These are phyloP conservation scores for Penicillium turbatum DNA, from an alignment of 495 filamentous ascomycete genomes.

Conservation along the genomic window DNA sequence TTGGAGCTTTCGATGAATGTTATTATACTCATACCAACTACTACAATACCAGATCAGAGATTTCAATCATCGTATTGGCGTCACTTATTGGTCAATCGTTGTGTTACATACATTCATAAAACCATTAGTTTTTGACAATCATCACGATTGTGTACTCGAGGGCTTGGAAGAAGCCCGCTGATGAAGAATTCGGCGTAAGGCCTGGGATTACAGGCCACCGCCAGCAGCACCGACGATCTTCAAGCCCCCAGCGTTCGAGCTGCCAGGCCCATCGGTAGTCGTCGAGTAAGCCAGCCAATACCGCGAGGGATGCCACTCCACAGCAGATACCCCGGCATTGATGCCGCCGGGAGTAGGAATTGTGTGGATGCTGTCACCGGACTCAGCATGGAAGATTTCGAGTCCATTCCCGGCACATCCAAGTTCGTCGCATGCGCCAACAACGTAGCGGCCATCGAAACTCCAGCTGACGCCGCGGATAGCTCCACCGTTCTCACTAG, in stretches of 20 bases:
- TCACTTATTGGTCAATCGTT: neutral
- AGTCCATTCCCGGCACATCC: conserved; percentile 47
- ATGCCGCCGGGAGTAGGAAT: conserved; percentile 62
- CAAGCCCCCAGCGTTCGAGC: conserved; percentile 64
- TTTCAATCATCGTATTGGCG: neutral
- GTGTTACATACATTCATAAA: conserved; percentile 6
- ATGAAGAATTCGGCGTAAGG: neutral
- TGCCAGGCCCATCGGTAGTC: conserved; percentile 70
- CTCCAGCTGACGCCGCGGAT: conserved; percentile 84
- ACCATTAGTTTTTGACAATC: neutral
- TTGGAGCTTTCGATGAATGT: neutral
- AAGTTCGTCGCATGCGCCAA: conserved; percentile 78
- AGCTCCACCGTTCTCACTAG: conserved; percentile 64
- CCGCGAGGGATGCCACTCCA: conserved; percentile 85
- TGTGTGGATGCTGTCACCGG: conserved; percentile 77
- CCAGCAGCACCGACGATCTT: conserved; percentile 72
- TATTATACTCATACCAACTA: neutral
- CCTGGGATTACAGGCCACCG: conserved; percentile 21
- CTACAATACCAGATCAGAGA: neutral
- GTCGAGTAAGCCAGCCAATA: conserved; percentile 91
- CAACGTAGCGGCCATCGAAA: conserved; percentile 85
- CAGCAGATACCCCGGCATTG: conserved; percentile 50
- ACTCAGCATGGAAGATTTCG: conserved; percentile 79
- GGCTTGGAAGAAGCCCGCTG: neutral
- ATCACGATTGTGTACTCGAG: neutral